Evolutionary conservation across 2,329 filamentous ascomycete species (phyloP), one percentile per base, ranked within the genome.

Genomic region (Epichloe baconii): DNA sequence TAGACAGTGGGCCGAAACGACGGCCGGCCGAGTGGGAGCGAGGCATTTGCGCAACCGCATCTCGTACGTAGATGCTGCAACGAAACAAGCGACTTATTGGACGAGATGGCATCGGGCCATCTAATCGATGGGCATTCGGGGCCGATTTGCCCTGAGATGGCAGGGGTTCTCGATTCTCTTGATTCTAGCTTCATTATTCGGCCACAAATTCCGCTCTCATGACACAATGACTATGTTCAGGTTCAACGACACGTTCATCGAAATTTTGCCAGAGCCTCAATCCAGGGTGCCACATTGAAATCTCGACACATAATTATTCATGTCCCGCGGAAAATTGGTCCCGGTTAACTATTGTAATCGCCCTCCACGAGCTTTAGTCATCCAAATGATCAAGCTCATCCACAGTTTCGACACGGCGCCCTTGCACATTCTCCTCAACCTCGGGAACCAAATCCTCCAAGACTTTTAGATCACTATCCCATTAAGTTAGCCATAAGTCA

Each of bases 391-490:
- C 84, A 56, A 83, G 74, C 62, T 88, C 83, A 54, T 84, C 87
- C 65, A 96, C 90, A 14, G 52, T 56, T 26, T 76, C 74, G 31
- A 95, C 80, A 47, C 83, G 75, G 59, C 73, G 75, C 3, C 91
- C 91, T 58, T 88, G 69, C 5, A 95, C 83, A 49, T 84, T 83
- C 64, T 80, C 71, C 63, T 87, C 79, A 3, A 95, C 87, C 64
- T 95, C 88, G 0, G 76, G 69, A 14, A 94, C 78, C 55, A 96
- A 68, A 48, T 80, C 82, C 64, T 95, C 88, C 63, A 97, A 77
- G 59, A 80, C 91, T 23, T 78, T 82, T 57, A 77, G 73, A 63
- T 96, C 86, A 57, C 80, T 82, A 15, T n/a, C 26, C 26, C 14
- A 31, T 23, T 15, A 26, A 8, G 54, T 64, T 50, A 62, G 58